These are phyloP conservation scores for Vickermania spadyakhi DNA, from an alignment of 208 protist species.

Conservation along the genomic window DNA sequence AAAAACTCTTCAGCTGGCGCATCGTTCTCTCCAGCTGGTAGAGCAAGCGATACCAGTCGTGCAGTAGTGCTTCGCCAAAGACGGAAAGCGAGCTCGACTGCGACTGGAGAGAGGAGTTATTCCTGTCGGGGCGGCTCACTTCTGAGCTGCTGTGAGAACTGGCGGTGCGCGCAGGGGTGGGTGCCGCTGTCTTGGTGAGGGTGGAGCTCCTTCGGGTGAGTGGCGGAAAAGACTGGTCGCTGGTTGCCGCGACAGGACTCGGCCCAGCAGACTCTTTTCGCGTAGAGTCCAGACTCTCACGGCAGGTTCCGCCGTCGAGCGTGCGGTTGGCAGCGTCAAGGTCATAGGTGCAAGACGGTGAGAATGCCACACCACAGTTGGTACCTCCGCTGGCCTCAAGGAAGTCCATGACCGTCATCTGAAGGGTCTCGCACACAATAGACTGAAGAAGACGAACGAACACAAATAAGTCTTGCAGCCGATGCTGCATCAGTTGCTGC, in stretches of 20 bases:
- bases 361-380: not conserved
- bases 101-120: no score
- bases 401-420: not conserved
- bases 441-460: not conserved
- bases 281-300: not conserved
- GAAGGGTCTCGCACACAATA: not conserved
- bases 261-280: not conserved
- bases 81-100: not conserved
- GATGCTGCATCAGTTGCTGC: not conserved
- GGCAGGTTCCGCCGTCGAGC: not conserved
- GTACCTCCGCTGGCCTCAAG: not conserved
- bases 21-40: constrained; percentile 24
- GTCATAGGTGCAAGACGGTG: not conserved
- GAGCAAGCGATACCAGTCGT: constrained; percentile 9
- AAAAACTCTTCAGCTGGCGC: constrained; percentile 6
- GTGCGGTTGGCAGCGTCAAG: not conserved
- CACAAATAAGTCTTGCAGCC: not conserved
- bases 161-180: not conserved
- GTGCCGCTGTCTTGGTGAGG: not conserved
- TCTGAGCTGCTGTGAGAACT: not conserved
- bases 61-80: not conserved
- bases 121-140: not conserved
- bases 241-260: not conserved
- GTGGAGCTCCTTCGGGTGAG: not conserved
- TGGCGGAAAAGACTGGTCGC: not conserved